Evolutionary conservation across 75 land plant species (phyloP).

Genomic region (Pinus albicaulis): DNA sequence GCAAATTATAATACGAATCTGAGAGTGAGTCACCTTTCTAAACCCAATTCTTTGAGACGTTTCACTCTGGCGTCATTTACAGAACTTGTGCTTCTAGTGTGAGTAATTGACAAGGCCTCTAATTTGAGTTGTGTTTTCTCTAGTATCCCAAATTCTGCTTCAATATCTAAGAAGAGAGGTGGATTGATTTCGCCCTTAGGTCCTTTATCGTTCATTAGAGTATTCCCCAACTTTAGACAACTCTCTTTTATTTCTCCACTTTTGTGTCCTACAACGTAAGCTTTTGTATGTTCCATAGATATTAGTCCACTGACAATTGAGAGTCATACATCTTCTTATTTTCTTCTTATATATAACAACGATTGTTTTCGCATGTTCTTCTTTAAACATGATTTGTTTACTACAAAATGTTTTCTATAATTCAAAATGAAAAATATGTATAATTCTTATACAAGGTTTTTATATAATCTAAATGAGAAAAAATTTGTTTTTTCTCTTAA

Average conservation of each 20-base stretch:
- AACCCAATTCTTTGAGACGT: constrained; percentile 35
- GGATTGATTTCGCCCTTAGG: neutral
- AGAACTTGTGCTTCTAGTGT: too few relatives aligned
- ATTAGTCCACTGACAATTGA: neutral
- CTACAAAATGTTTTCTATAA: too few relatives aligned
- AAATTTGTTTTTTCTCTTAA: too few relatives aligned
- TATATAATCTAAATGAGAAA: too few relatives aligned
- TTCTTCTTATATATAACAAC: too few relatives aligned
- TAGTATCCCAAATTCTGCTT: neutral
- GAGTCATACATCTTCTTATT: neutral
- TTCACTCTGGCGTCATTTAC: neutral
- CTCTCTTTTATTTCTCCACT: neutral
- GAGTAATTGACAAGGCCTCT: too few relatives aligned
- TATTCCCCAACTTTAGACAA: neutral
- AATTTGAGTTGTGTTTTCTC: neutral
- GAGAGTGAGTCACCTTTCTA: constrained; percentile 18
- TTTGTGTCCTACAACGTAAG: neutral
- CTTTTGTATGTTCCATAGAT: neutral
- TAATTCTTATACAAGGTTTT: too few relatives aligned
- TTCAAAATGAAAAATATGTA: too few relatives aligned
- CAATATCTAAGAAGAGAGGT: neutral
- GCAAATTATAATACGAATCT: neutral
- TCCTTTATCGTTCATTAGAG: neutral
- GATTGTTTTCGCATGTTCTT: too few relatives aligned
- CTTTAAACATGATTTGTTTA: too few relatives aligned